Evolutionary conservation across 441 rosid genomes (phyloP).

Genomic region (Metrosideros polymorpha): DNA sequence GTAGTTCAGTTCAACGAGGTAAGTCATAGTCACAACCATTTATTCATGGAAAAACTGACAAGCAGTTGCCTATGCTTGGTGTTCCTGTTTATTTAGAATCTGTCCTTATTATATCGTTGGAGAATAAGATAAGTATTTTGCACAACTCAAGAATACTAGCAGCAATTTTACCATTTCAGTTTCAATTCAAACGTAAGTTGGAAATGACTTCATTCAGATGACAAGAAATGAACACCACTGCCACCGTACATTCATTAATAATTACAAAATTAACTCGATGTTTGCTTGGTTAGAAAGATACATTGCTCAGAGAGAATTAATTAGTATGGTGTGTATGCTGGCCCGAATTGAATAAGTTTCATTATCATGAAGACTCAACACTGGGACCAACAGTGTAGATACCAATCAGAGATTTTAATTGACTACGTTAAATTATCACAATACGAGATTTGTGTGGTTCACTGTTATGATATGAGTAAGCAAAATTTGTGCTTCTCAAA

Average conservation of each 20-base stretch:
- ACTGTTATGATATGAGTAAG: background rate
- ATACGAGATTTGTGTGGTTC: background rate
- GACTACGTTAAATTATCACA: background rate
- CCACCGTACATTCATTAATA: background rate
- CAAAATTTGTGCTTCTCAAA: background rate
- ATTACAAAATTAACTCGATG: background rate
- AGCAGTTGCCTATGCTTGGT: background rate
- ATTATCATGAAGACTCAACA: background rate
- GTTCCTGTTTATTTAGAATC: background rate
- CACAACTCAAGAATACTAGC: background rate
- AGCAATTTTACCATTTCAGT: background rate
- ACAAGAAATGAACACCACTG: background rate
- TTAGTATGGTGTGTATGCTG: background rate
- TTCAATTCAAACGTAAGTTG: background rate
- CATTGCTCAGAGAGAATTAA: background rate
- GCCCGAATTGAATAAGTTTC: background rate
- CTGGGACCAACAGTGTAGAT: background rate
- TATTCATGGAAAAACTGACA: background rate
- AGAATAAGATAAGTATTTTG: background rate
- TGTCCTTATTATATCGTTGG: background rate
- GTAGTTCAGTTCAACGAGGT: background rate
- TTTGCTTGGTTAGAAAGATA: background rate
- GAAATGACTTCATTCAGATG: background rate
- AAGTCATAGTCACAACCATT: background rate
- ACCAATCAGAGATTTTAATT: background rate